Conservation (phyloP, 768 basidiomycete genomes). For the Hygrocybe coccinea region DNA sequence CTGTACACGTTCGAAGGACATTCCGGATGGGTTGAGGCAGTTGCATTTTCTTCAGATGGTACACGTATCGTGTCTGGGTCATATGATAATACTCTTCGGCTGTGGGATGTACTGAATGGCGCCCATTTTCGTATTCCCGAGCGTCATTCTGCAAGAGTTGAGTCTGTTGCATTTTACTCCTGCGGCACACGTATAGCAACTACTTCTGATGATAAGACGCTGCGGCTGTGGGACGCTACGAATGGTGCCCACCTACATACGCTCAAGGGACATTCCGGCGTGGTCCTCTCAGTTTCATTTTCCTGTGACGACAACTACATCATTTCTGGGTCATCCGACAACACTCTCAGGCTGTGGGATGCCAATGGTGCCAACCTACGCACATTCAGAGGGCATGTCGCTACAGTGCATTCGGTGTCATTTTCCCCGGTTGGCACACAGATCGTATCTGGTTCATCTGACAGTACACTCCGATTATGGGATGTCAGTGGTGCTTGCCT, state of each 20-base stretch:
- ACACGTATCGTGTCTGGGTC: conserved; percentile 19
- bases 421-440: conserved; percentile 5
- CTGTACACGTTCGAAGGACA: neutral
- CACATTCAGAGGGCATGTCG: neutral
- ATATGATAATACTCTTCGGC: conserved; percentile 9
- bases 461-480: conserved; percentile 2
- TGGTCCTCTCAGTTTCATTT: too few species aligned
- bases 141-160: neutral
- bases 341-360: neutral
- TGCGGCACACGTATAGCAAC: neutral
- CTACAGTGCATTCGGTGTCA: neutral
- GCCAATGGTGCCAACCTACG: neutral
- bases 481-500: neutral
- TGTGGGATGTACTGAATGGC: conserved; percentile 17
- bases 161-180: neutral
- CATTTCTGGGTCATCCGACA: neutral
- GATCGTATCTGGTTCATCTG: neutral
- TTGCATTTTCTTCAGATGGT: conserved; percentile 25
- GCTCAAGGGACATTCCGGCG: too few species aligned
- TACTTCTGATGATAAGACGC: neutral
- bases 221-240: neutral
- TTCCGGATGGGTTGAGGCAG: conserved; percentile 11
- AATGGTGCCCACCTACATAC: too few species aligned
- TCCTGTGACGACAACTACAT: neutral
- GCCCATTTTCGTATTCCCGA: neutral